Evolutionary conservation across 2,329 filamentous ascomycete species (phyloP).

Genomic region (Chaetomiaceae sp.): DNA sequence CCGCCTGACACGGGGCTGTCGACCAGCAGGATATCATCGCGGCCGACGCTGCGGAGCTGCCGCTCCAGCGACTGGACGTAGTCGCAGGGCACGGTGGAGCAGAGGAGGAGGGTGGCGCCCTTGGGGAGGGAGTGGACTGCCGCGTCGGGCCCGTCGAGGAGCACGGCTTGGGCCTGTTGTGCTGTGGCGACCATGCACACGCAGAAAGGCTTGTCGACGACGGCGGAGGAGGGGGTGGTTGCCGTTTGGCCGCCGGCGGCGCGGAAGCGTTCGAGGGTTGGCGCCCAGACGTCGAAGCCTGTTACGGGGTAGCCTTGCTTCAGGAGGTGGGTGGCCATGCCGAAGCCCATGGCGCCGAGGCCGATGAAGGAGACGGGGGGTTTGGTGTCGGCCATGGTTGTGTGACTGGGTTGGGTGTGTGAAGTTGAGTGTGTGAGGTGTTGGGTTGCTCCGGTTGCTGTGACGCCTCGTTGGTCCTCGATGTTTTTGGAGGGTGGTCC

Average conservation of each 20-base stretch:
- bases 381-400: slow-evolving; percentile 31
- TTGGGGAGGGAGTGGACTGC: slow-evolving; percentile 46
- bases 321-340: slow-evolving; percentile 72
- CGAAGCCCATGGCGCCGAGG: slow-evolving; percentile 77
- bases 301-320: slow-evolving; percentile 62
- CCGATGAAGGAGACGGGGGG: slow-evolving; percentile 60
- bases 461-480: too few relatives aligned
- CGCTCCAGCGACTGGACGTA: slow-evolving; percentile 58
- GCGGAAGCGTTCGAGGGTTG: slow-evolving; percentile 61
- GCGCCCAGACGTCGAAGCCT: slow-evolving; percentile 66
- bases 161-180: slow-evolving; percentile 59
- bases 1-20: slow-evolving; percentile 72
- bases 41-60: slow-evolving; percentile 49
- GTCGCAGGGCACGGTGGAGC: slow-evolving; percentile 64
- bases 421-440: not conserved
- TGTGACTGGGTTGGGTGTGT: not conserved
- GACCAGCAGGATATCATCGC: slow-evolving; percentile 61
- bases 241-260: slow-evolving; percentile 57
- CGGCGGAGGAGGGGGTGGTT: slow-evolving; percentile 56
- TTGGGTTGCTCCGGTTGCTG: not conserved
- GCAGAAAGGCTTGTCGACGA: slow-evolving; percentile 54
- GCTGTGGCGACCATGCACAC: slow-evolving; percentile 74
- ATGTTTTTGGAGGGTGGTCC: too few relatives aligned
- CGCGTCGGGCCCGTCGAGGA: slow-evolving; percentile 55
- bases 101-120: slow-evolving; percentile 59